Evolutionary conservation across 2,329 filamentous ascomycete genomes (phyloP), one percentile per base, ranked within the genome.

Genomic region (Ophiostoma sp.): DNA sequence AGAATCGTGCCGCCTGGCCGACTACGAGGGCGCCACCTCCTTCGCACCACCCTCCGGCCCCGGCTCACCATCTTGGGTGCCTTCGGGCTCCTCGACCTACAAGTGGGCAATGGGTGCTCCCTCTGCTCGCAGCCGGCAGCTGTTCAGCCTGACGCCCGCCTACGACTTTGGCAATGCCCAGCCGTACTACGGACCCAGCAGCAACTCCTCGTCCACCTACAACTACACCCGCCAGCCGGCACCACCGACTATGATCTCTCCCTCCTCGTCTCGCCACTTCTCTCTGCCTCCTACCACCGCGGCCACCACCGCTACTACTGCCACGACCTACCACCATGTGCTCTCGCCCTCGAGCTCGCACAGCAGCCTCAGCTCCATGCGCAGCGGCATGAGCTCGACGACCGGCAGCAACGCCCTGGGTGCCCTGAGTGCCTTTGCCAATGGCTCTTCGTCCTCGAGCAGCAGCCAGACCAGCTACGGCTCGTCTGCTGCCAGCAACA

Each of bases 1-100:
- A 64, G 94, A 98, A 84, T 89, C 93, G 39, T 98, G 95, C 87
- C 90, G 94, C 77, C 87, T 98, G 61, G 92, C 93, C 77, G 95
- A 97, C 83, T 90, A 95, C 78, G 94, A 97, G 83, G 91, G 90
- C 82, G 90, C 88, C 48, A 90, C 88, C 50, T 87, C 85, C 6
- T 78, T 86, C 15, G 83, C 84, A 19, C 83, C 85, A 70, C 84
- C 87, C 17, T 89, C 90, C 4, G 85, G 87, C 69, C 85, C 87
- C 71, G 89, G 86, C 79, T 90, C 89, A 12, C 87, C 88, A 68
- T 83, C 85, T 72, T 84, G 88, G 72, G 81, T 84, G 72, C 61
- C 71, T 3, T 33, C 71, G 8, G 83, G 71, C 25, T 28, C 85
- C 57, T 80, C 86, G 22, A 85, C 85, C 64, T 89, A 85, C 80